Evolutionary conservation across 2,329 filamentous ascomycete species (phyloP), one percentile per base, ranked within the genome.

Genomic region (Aspergillus chevalieri): DNA sequence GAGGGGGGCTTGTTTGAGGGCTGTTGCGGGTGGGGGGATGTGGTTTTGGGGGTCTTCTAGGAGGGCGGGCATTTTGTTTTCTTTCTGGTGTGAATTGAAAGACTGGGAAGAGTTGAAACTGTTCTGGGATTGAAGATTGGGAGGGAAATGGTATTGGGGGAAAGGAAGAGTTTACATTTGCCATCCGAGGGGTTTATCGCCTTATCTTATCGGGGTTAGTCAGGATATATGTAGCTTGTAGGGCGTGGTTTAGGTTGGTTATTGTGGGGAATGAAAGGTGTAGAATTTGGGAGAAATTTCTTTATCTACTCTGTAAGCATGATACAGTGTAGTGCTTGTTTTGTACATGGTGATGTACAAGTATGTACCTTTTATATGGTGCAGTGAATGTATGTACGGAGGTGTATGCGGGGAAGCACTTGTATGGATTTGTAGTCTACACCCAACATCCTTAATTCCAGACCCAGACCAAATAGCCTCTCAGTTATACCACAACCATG

Each of bases 21-120:
- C 52, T 26, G 57, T 19, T 34, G 51, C 30, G 14, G 66, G 65
- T 45, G 59, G 52, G 50, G 64, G 61, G 50, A 57, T 57, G 47
- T 50, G 60, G 26, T 61, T 57, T 28, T 54, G 56, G 52, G 62
- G 62, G 54, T 70, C 65, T 64, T 70, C 67, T 48, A 70, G 61
- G 43, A 69, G 55, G 30, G 67, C 53, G 42, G 66, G 65, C 66
- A 69, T 70, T 51, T 51, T 61, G 24, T 44, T 0, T 47, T 28
- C 7, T 10, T 19, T 44, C 1, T 47, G 45, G 33, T 34, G 15
- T 12, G 24, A 9, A 1, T 36, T 41, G 17, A 17, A 2, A 17
- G 17, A 17, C n/a, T 17, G 12, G 17, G 26, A 8, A 9, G n/a
- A 10, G 34, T 36, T 36, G 9, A 3, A 14, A 14, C 4, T 36